These are phyloP conservation scores for Zygotorulaspora chibaensis DNA, from an alignment of 805 yeast genomes.

Conservation along the genomic window DNA sequence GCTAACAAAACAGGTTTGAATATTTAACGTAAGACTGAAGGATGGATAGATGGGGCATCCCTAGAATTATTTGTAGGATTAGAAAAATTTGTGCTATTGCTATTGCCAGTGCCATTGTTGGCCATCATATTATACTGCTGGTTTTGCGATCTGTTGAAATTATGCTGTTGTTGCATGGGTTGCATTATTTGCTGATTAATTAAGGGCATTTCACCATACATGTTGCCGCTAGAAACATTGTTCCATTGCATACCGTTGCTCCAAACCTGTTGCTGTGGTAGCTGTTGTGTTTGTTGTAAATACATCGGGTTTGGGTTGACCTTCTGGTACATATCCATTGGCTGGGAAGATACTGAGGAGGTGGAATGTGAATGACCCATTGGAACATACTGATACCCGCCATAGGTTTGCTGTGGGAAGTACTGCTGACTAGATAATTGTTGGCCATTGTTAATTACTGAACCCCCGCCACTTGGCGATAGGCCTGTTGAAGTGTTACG, in stretches of 20 bases:
- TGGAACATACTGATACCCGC: constrained; percentile 6
- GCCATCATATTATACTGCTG: constrained; percentile 5
- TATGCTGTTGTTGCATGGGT: constrained; percentile 7
- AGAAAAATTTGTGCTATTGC: constrained; percentile 2
- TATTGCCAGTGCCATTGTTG: constrained; percentile 1
- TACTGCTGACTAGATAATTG: constrained; percentile 8
- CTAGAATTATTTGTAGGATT: constrained; percentile 6
- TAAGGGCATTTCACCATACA: constrained; percentile 4
- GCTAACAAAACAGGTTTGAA: not conserved
- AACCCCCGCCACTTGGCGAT: not conserved
- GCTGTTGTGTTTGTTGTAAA: constrained; percentile 6
- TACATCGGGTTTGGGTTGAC: constrained; percentile 6
- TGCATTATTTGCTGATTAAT: constrained; percentile 1
- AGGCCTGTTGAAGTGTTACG: constrained; percentile 29
- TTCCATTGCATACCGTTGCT: constrained; percentile 7
- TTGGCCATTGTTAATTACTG: not conserved
- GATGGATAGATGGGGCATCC: constrained; percentile 21
- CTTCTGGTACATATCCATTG: constrained; percentile 11
- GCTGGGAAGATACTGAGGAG: constrained; percentile 10
- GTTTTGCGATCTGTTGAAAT: constrained; percentile 5
- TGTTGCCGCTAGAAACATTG: constrained; percentile 1
- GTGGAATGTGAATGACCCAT: constrained; percentile 11
- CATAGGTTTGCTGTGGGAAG: constrained; percentile 7
- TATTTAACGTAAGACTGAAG: constrained; percentile 17
- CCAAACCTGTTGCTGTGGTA: constrained; percentile 10